phyloP scores from a whole-genome alignment of 2,329 filamentous ascomycete genomes.

The Colletotrichum spinosum region DNA sequence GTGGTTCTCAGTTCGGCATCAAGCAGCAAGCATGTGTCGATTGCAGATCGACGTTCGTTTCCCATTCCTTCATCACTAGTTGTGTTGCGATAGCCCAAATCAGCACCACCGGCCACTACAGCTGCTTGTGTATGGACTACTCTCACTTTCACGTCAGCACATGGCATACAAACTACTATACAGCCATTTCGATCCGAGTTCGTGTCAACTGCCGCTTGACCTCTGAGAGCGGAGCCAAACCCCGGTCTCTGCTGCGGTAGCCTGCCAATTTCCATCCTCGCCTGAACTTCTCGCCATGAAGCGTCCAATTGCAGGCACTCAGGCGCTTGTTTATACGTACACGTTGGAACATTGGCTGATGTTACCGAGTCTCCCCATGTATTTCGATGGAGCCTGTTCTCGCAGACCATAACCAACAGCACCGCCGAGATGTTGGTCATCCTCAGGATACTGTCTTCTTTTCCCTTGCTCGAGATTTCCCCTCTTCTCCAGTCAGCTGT shows the following conservation, averaged over 20 bases:
- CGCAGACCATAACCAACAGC: background rate
- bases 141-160: no score
- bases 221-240: constrained; percentile 1
- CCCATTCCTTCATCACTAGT: no score
- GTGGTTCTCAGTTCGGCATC: no score
- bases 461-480: background rate
- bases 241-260: background rate
- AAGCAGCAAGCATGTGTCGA: no score
- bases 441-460: constrained; percentile 1
- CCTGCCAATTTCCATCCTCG: constrained; percentile 15
- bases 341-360: constrained; percentile 16
- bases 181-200: background rate
- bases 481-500: background rate
- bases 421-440: background rate
- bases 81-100: no score
- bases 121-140: no score
- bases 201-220: background rate
- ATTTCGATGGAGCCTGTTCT: background rate
- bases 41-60: no score
- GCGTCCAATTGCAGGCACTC: constrained; percentile 10
- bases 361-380: background rate
- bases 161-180: no score
- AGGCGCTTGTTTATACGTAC: no score
- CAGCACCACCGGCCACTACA: no score
- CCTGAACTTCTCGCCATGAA: background rate